Base-by-base conservation (phyloP, 331 rosid species). In the Rosa hybrid region DNA sequence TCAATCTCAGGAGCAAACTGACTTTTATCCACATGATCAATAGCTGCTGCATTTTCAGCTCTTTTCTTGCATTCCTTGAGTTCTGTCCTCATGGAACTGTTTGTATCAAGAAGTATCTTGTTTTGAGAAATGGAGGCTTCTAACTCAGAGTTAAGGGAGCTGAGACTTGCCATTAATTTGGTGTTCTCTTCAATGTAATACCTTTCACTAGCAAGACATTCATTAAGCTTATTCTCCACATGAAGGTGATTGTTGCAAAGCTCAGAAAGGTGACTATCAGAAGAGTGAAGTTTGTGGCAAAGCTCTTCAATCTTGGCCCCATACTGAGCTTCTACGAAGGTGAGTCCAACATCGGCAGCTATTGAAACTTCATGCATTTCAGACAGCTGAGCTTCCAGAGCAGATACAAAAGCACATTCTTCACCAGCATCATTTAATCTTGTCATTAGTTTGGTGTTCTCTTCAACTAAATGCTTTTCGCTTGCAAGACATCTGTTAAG, bases 341-440 rank as follows among this genome's bases (percentile, higher is more conserved):
- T 87, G 78, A 80, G 80, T 71, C 82, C 77, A 83, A 93, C 86
- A 80, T 92, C 97, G 18, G 90, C 49, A 76, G 93, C 97, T 74
- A 90, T 71, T n/a, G 84, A 88, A 83, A 83, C 81, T 81, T 86
- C 91, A 68, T 84, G 85, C 94, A 93, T 82, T 85, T 93, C 97
- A 73, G 86, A 86, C 41, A 93, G 69, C 70, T 88, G 87, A 81
- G 76, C 86, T 84, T 93, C 97, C 86, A 91, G 84, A 72, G 54
- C 79, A 82, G 82, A 83, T 65, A 80, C 30, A 73, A 87, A 86
- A 70, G 90, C 90, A 86, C 88, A 81, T 77, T 89, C 86, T 75
- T 80, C 83, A 72, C 39, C 72, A 79, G 88, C 84, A 46, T 78
- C 88, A 84, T 71, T 77, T 74, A 91, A 86, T 74, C 72, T 68